Evolutionary conservation across 192 early-diverging fungal genomes (phyloP), one percentile per base, ranked within the genome.

Genomic region (Podila minutissima): DNA sequence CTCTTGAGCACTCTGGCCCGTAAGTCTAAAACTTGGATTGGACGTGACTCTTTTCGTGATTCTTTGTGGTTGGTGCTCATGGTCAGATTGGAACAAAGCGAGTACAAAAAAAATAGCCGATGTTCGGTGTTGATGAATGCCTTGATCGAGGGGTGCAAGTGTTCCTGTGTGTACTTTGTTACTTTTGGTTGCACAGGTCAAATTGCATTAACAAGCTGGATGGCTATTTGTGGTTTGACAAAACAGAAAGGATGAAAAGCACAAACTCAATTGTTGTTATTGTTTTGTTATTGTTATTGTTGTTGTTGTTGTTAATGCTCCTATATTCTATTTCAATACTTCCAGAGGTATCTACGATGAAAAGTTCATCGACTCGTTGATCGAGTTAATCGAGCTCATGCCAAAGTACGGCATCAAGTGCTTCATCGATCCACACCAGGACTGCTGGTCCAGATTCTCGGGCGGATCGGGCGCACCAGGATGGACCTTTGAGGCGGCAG

Each of bases 341-440:
- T 53, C 48, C 71, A 85, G 84, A n/a, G 94, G 95, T 4, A 76
- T 89, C 5, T 96, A 95, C 71, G 93, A 94, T 72, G 93, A 95
- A 55, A 89, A 89, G 60, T 96, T 87, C 66, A 96, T 96, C 65
- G 91, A 92, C 50, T 94, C 95, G 61, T 62, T 95, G 57, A 75
- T 91, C 11, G 69, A 83, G 58, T 68, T 96, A 5, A 87, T 95
- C 24, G 84, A 83, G 33, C 83, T 89, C 22, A 92, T 93, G 81
- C 84, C 87, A 60, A 82, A 88, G 33, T 93, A 93, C 85, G 95
- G 93, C 9, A 89, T 96, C 67, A 90, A 92, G 69, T 94, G 93
- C 72, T 93, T 96, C 48, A 94, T 96, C 62, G 92, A 96, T 84
- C 95, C 95, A 9, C 95, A 96, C 81, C 95, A 96, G 75, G 95